phyloP scores from a whole-genome alignment of 495 filamentous ascomycete genomes.

The Parmelia sp. region DNA sequence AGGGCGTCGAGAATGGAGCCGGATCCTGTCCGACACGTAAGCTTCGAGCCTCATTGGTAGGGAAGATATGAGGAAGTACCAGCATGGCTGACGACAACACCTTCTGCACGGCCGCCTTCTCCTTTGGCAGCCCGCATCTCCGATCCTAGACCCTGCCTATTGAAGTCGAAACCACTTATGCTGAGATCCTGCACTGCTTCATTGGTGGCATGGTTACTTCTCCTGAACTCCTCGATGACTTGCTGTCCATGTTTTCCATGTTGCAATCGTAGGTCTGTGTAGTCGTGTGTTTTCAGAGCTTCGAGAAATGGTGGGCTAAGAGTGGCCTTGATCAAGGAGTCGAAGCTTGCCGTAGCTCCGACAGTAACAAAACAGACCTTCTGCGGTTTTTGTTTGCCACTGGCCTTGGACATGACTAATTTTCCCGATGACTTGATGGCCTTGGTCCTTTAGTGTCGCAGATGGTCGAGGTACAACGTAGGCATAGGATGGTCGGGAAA shows the following conservation, averaged over 20 bases:
- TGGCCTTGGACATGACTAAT: background rate
- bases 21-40: constrained; percentile 51
- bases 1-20: constrained; percentile 83
- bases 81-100: constrained; percentile 82
- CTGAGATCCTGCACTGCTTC: constrained; percentile 37
- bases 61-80: constrained; percentile 43
- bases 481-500: too few relatives aligned
- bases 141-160: constrained; percentile 45
- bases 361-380: constrained; percentile 75
- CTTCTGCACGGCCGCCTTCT: constrained; percentile 34
- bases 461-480: background rate
- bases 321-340: constrained; percentile 59
- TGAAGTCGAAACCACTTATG: constrained; percentile 62
- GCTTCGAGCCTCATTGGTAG: background rate
- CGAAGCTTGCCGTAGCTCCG: constrained; percentile 84
- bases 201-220: constrained; percentile 20
- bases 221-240: constrained; percentile 39
- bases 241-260: constrained; percentile 58
- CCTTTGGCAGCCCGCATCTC: constrained; percentile 51
- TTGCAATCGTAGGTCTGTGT: constrained; percentile 65
- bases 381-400: background rate
- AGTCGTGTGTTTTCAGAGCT: constrained; percentile 47
- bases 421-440: background rate
- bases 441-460: background rate
- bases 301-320: constrained; percentile 54